These are phyloP conservation scores for Rhizoclosmatium globosum DNA, from an alignment of 192 early-diverging fungal genomes.

Conservation along the genomic window DNA sequence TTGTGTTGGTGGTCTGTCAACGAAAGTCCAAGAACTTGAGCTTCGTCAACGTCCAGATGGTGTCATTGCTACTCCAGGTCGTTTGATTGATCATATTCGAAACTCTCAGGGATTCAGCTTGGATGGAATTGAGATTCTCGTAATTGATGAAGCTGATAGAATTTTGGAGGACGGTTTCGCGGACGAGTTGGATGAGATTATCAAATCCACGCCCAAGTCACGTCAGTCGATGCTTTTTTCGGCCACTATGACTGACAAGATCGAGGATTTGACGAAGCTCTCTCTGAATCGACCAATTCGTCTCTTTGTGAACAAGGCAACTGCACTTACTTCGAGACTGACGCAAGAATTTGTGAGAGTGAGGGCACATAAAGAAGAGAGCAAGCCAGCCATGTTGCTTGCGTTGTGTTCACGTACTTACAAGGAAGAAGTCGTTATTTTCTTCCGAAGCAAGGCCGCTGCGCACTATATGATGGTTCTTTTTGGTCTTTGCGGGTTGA, in stretches of 20 bases:
- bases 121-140: conserved; percentile 91
- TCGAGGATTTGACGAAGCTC: conserved; percentile 93
- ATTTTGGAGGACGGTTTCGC: conserved; percentile 99
- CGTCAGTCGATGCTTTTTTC: conserved; percentile 99
- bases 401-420: conserved; percentile 86
- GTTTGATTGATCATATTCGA: conserved; percentile 96
- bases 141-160: conserved; percentile 99
- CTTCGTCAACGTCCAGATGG: conserved; percentile 87
- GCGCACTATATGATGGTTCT: conserved; percentile 99
- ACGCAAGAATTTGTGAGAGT: conserved; percentile 97
- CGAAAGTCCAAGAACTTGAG: conserved; percentile 88
- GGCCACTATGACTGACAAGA: conserved; percentile 99
- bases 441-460: conserved; percentile 93
- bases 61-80: conserved; percentile 97
- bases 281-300: conserved; percentile 90
- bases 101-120: conserved; percentile 90
- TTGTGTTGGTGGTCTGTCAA: conserved; percentile 86
- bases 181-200: conserved; percentile 94
- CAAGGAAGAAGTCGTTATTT: conserved; percentile 83
- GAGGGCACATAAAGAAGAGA: conserved; percentile 81
- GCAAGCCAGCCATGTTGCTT: conserved; percentile 85
- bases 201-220: conserved; percentile 83
- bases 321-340: conserved; percentile 78
- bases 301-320: conserved; percentile 86
- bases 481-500: conserved; percentile 88